phyloP scores from a whole-genome alignment of 2,329 filamentous ascomycete species.

The Colletotrichum truncatum region DNA sequence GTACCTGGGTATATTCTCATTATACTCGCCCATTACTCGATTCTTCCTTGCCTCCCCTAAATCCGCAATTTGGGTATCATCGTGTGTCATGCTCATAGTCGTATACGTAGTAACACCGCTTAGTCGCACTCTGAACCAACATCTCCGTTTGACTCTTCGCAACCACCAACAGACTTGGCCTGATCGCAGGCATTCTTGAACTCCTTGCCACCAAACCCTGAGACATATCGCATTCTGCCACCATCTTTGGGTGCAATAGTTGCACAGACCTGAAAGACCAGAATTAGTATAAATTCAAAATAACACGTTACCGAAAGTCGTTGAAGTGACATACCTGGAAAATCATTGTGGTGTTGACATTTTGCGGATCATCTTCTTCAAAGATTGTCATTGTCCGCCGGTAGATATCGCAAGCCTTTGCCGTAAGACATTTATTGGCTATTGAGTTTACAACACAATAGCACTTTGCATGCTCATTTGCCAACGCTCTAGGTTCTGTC shows the following conservation, averaged over 20 bases:
- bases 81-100: no score
- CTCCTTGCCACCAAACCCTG: constrained; percentile 9
- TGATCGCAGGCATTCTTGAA: background rate
- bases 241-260: background rate
- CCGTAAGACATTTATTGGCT: background rate
- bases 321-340: background rate
- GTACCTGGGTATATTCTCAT: no score
- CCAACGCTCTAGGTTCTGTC: background rate
- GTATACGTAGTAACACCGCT: no score
- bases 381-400: background rate
- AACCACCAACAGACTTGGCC: background rate
- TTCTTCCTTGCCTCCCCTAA: no score
- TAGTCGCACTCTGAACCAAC: background rate
- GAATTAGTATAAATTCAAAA: background rate
- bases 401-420: constrained; percentile 12
- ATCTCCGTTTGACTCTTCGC: background rate
- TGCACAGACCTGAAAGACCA: background rate
- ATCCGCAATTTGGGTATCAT: no score
- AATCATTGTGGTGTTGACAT: background rate
- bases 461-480: constrained; percentile 3
- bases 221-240: background rate
- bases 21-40: no score
- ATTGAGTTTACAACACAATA: background rate
- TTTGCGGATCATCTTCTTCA: background rate
- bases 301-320: background rate